These are phyloP conservation scores for Lepiota brunneoincarnata DNA, from an alignment of 768 basidiomycete genomes.

Conservation along the genomic window DNA sequence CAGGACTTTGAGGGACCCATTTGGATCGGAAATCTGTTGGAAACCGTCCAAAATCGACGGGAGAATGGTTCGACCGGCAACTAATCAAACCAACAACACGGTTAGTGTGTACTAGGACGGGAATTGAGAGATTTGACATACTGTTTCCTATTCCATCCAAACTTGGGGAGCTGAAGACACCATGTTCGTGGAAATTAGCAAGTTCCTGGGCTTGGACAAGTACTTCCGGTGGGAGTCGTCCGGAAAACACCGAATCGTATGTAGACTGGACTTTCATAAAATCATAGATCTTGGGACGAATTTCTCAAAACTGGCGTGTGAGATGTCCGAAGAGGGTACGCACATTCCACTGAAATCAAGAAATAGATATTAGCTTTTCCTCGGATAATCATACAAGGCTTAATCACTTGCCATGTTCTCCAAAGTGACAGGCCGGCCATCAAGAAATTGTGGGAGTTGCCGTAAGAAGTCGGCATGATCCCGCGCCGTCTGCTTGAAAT, in stretches of 20 bases:
- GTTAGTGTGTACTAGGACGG: neutral
- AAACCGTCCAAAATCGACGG: slow-evolving; percentile 59
- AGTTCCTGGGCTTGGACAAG: slow-evolving; percentile 56
- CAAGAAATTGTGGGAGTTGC: slow-evolving; percentile 48
- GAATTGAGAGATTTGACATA: slow-evolving; percentile 20
- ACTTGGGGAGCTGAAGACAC: slow-evolving; percentile 55
- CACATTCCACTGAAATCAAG: slow-evolving; percentile 7
- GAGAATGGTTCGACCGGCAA: slow-evolving; percentile 64
- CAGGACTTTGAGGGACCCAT: slow-evolving; percentile 53
- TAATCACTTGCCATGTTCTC: slow-evolving; percentile 52
- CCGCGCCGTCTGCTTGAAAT: slow-evolving; percentile 43
- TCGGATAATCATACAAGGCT: neutral
- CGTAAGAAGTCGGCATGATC: slow-evolving; percentile 48
- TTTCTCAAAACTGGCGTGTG: slow-evolving; percentile 19
- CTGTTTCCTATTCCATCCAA: slow-evolving; percentile 65
- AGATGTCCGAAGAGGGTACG: neutral
- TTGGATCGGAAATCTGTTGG: slow-evolving; percentile 42
- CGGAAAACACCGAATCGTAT: slow-evolving; percentile 56
- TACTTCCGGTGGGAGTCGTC: slow-evolving; percentile 42
- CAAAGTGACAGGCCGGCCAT: slow-evolving; percentile 49
- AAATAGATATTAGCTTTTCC: neutral
- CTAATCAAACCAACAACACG: slow-evolving; percentile 29
- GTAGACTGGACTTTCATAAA: slow-evolving; percentile 73
- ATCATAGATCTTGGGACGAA: slow-evolving; percentile 51
- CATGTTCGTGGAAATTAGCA: slow-evolving; percentile 74